These are phyloP conservation scores for Hamamelis virginiana DNA, from an alignment of 164 flowering plant genomes.

Conservation along the genomic window DNA sequence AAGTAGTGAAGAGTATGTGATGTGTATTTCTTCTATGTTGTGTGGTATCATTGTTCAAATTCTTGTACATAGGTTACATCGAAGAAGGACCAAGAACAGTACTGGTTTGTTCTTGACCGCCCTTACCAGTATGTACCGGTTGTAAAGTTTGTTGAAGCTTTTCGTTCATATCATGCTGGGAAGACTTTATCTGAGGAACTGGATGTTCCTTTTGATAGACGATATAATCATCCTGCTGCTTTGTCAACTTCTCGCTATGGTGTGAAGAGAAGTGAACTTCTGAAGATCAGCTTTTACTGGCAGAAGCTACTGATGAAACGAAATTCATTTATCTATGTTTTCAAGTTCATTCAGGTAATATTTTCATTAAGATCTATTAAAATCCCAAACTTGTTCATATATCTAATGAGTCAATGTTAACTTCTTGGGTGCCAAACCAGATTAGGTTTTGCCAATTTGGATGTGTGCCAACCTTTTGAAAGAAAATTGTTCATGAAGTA, in stretches of 20 bases:
- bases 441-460: not conserved
- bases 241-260: conserved; percentile 78
- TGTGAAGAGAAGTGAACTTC: conserved; percentile 62
- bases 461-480: too few relatives aligned
- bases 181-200: conserved; percentile 59
- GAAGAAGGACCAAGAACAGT: conserved; percentile 94
- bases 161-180: conserved; percentile 63
- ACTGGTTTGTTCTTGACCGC: conserved; percentile 65
- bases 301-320: conserved; percentile 87
- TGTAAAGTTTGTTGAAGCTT: conserved; percentile 79
- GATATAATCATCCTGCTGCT: conserved; percentile 85
- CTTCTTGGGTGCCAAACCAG: not conserved
- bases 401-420: not conserved
- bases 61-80: conserved; percentile 65
- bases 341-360: conserved; percentile 86
- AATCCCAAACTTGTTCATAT: not conserved
- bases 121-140: conserved; percentile 74
- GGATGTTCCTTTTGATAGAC: conserved; percentile 68
- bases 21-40: not conserved
- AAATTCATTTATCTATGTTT: conserved; percentile 85
- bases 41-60: not conserved
- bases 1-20: conserved; percentile 24
- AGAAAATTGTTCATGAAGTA: not conserved
- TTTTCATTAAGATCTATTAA: not conserved
- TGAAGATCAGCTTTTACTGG: conserved; percentile 76